phyloP scores from a whole-genome alignment of 305 asterid genomes.

The Solanum hybrid region DNA sequence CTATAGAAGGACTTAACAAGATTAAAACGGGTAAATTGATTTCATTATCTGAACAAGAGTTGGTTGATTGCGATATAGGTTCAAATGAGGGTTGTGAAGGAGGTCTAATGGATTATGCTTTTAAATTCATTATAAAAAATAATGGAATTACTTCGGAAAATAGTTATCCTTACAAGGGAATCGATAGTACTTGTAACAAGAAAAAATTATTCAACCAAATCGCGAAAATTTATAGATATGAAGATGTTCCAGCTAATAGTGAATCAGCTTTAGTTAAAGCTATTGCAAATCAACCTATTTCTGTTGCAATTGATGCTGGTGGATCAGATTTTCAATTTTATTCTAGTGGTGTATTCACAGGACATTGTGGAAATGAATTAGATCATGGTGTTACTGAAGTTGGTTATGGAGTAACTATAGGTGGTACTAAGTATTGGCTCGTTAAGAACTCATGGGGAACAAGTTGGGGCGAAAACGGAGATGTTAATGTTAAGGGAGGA shows the following conservation, averaged over 20 bases:
- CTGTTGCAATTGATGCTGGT: constrained; percentile 77
- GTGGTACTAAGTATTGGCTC: constrained; percentile 70
- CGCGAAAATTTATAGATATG: constrained; percentile 46
- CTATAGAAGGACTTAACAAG: neutral
- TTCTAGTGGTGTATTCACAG: constrained; percentile 57
- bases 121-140: constrained; percentile 45
- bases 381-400: constrained; percentile 72
- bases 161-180: constrained; percentile 53
- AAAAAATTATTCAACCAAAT: constrained; percentile 45
- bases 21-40: constrained; percentile 16
- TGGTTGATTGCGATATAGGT: constrained; percentile 67
- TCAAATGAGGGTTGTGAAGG: constrained; percentile 66
- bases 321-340: constrained; percentile 62
- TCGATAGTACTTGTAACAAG: constrained; percentile 44
- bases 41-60: constrained; percentile 77
- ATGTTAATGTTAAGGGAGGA: neutral
- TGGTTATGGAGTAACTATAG: constrained; percentile 48
- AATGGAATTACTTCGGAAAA: constrained; percentile 60
- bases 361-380: constrained; percentile 65
- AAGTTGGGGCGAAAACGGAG: constrained; percentile 38
- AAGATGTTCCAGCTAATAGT: constrained; percentile 50
- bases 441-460: constrained; percentile 29
- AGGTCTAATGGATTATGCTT: constrained; percentile 70
- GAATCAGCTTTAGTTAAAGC: constrained; percentile 71
- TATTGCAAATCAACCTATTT: constrained; percentile 69